phyloP scores from a whole-genome alignment of 495 filamentous ascomycete species.

The Lasiosphaeria ovina region DNA sequence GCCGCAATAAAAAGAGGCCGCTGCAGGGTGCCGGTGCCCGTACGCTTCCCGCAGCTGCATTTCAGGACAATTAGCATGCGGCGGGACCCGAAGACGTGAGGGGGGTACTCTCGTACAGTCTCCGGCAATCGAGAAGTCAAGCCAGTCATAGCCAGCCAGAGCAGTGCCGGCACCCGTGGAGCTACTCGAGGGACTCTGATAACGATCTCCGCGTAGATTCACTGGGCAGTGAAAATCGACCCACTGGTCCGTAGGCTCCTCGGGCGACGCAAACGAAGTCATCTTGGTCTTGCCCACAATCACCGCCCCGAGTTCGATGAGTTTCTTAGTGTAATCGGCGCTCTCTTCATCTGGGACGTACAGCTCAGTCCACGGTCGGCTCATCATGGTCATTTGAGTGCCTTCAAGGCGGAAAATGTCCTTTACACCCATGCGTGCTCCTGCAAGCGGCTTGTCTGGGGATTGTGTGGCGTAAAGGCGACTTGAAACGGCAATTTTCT shows the following conservation, averaged over 20 bases:
- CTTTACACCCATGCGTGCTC: conserved; percentile 2
- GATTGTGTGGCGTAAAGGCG: conserved; percentile 3
- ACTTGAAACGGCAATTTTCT: too few relatives aligned
- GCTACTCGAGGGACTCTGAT: neutral
- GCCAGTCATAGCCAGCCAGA: neutral
- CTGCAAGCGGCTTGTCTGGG: neutral
- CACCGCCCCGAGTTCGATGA: neutral
- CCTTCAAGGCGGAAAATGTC: conserved; percentile 4
- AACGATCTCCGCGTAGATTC: conserved; percentile 2
- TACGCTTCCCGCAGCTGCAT: too few relatives aligned
- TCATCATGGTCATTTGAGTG: neutral
- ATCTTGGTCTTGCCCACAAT: conserved; percentile 1
- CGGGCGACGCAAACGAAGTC: neutral
- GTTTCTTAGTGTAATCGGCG: neutral
- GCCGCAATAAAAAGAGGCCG: too few relatives aligned
- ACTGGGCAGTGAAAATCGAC: neutral
- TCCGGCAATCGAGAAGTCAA: too few relatives aligned
- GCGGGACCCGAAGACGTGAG: too few relatives aligned
- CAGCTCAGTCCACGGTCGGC: neutral
- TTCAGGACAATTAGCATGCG: too few relatives aligned
- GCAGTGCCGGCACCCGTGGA: neutral
- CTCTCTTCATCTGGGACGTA: neutral
- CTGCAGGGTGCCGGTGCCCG: too few relatives aligned
- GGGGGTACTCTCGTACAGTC: too few relatives aligned
- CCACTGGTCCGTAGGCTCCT: conserved; percentile 2